These are phyloP conservation scores for Cyclotella choctawhatcheeana DNA, from an alignment of 108 stramenopile genomes.

Conservation along the genomic window DNA sequence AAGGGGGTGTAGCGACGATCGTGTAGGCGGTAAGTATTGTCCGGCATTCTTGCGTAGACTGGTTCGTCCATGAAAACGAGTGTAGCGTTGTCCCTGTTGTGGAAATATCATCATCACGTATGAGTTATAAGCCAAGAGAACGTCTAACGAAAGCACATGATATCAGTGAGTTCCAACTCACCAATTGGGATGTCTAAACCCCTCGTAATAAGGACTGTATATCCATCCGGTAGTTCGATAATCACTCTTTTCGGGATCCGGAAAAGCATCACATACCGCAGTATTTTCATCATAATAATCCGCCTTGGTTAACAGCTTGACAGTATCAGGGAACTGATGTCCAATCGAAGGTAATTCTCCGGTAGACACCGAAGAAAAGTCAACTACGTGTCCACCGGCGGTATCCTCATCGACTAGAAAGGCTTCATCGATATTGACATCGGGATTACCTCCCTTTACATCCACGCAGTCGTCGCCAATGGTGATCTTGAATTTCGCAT, in stretches of 20 bases:
- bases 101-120: too few relatives aligned
- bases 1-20: conserved; percentile 13
- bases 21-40: conserved; percentile 13
- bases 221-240: conserved; percentile 2
- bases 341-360: conserved; percentile 1
- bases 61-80: conserved; percentile 3
- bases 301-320: conserved; percentile 1
- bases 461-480: not conserved
- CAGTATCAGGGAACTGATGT: not conserved
- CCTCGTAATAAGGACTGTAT: conserved; percentile 26
- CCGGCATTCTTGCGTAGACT: conserved; percentile 13
- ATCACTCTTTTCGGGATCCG: conserved; percentile 20
- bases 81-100: not conserved
- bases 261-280: conserved; percentile 4
- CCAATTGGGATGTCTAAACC: conserved; percentile 24
- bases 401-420: conserved; percentile 7
- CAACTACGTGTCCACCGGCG: not conserved
- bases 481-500: conserved; percentile 14
- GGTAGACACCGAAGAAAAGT: conserved; percentile 1
- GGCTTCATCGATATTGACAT: conserved; percentile 7
- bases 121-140: too few relatives aligned
- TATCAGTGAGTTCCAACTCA: too few relatives aligned
- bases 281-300: not conserved
- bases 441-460: conserved; percentile 30
- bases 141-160: too few relatives aligned